Conservation (phyloP, 768 basidiomycete genomes). For the Pleurotus ostreatus region DNA sequence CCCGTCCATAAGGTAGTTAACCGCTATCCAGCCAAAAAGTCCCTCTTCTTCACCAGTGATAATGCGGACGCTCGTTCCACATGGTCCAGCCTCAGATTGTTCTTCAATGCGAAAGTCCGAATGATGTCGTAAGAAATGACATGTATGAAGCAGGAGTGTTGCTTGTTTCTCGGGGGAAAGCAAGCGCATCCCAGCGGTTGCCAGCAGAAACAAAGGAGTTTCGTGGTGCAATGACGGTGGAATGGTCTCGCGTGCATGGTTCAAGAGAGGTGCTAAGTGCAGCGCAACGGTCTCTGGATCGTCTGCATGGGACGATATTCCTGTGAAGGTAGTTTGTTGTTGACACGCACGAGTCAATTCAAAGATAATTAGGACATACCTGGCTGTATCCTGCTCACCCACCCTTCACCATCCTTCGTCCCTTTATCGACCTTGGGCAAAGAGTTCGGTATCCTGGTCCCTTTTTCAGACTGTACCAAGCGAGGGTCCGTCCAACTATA, state of each 20-base stretch:
- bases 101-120: conserved; percentile 77
- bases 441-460: conserved; percentile 46
- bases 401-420: conserved; percentile 71
- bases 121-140: conserved; percentile 67
- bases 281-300: conserved; percentile 63
- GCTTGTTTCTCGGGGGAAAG: conserved; percentile 66
- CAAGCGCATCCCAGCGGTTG: conserved; percentile 97
- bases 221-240: conserved; percentile 81
- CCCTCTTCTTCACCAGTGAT: conserved; percentile 99
- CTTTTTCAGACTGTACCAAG: conserved; percentile 41
- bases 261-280: conserved; percentile 80
- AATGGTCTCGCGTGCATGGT: conserved; percentile 77
- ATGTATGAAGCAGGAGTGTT: conserved; percentile 70
- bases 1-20: conserved; percentile 98
- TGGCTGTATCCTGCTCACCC: conserved; percentile 91
- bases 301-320: conserved; percentile 79
- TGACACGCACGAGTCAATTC: not conserved
- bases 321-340: conserved; percentile 34
- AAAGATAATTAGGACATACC: conserved; percentile 49
- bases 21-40: conserved; percentile 97
- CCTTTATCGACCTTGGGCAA: conserved; percentile 93
- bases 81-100: conserved; percentile 68
- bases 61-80: conserved; percentile 88
- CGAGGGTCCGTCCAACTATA: conserved; percentile 94
- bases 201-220: conserved; percentile 91